A percentile compares a stretch with the other conserved stretches of the same genome.
Evolutionary conservation across 2,329 filamentous ascomycete genomes (phyloP).

Genomic region (Beauveria australis): DNA sequence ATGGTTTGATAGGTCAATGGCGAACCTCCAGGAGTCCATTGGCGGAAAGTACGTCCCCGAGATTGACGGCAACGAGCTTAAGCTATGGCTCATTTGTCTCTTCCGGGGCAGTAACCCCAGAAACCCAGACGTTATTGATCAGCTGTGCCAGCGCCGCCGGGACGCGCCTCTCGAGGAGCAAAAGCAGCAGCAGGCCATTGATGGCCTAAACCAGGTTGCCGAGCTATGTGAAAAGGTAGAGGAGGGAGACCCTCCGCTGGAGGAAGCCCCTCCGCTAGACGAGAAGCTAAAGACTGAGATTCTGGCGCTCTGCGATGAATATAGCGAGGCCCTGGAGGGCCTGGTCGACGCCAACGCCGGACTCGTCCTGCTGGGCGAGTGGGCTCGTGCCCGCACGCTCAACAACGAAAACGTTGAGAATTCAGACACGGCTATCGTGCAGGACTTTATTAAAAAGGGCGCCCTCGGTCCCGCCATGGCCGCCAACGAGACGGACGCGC

Average conservation of each 20-base stretch:
- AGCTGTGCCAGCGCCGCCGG: not conserved
- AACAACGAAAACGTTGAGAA: not conserved
- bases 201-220: not conserved
- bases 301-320: not conserved
- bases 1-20: not conserved
- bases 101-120: not conserved
- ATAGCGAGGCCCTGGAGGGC: not conserved
- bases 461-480: not conserved
- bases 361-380: not conserved
- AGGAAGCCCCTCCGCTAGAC: not conserved
- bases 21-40: not conserved
- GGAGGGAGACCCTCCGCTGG: too few species aligned
- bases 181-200: not conserved
- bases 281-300: not conserved
- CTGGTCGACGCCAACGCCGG: not conserved
- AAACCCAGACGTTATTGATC: not conserved
- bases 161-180: not conserved
- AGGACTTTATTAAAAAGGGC: not conserved
- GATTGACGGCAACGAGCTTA: not conserved
- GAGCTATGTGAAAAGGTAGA: not conserved
- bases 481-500: not conserved
- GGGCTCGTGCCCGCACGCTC: not conserved
- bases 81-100: not conserved
- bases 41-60: not conserved
- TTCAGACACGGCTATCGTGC: not conserved